Evolutionary conservation across 208 protist species (phyloP).

Genomic region (Crithidia fasciculata): DNA sequence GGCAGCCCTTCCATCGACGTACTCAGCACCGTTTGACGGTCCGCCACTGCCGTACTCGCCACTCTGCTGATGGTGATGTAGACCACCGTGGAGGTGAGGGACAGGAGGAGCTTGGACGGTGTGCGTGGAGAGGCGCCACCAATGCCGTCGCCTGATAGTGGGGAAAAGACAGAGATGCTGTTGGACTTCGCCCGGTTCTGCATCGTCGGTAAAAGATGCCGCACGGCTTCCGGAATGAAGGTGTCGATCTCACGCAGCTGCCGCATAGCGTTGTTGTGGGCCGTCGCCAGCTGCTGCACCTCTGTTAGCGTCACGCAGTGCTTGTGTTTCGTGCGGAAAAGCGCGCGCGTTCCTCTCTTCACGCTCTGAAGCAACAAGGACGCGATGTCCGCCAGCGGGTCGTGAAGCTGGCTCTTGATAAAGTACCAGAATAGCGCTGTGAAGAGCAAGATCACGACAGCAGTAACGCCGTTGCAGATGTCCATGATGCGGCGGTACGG

Average conservation of each 20-base stretch:
- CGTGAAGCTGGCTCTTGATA: constrained; percentile 1
- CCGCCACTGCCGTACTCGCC: neutral
- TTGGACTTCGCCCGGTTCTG: too few relatives aligned
- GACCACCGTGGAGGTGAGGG: constrained; percentile 24
- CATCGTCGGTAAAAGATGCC: neutral
- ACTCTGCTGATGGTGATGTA: constrained; percentile 15
- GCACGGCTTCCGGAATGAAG: constrained; percentile 21
- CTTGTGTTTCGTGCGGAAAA: neutral
- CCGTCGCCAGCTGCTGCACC: constrained; percentile 10
- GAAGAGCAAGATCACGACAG: neutral
- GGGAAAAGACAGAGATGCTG: too few relatives aligned
- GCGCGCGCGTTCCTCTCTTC: constrained; percentile 1
- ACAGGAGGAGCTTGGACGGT: neutral
- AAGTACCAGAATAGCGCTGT: neutral
- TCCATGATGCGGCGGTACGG: neutral
- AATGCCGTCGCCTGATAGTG: too few relatives aligned
- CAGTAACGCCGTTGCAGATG: neutral
- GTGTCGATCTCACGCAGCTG: constrained; percentile 30
- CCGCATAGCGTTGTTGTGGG: constrained; percentile 18
- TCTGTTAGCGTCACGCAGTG: constrained; percentile 19
- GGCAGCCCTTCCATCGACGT: neutral
- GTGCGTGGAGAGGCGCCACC: neutral
- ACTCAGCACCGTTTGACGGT: neutral
- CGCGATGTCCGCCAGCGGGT: constrained; percentile 17
- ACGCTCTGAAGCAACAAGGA: constrained; percentile 8